Evolutionary conservation across 371 early-diverging fungal genomes (phyloP).

Genomic region (Mucor indicus): DNA sequence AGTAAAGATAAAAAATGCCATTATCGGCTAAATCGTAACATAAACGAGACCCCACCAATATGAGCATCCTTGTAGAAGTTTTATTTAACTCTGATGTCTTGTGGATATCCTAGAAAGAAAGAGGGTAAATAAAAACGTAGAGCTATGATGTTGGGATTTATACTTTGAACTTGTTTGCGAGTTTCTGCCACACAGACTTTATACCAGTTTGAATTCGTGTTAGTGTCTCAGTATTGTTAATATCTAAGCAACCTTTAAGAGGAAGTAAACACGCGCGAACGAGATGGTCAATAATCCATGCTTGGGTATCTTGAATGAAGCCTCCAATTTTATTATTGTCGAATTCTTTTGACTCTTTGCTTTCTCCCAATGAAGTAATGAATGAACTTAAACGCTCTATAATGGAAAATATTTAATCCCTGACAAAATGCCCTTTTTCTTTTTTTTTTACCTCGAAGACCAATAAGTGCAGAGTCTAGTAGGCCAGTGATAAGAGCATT

Average conservation of each 20-base stretch:
- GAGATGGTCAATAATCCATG: constrained; percentile 42
- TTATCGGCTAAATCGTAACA: constrained; percentile 49
- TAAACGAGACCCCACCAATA: constrained; percentile 44
- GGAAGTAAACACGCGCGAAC: constrained; percentile 29
- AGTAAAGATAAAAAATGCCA: constrained; percentile 39
- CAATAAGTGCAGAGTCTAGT: constrained; percentile 16
- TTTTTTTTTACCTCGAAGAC: constrained; percentile 18
- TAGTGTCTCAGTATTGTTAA: constrained; percentile 20
- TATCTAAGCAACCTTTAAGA: constrained; percentile 33
- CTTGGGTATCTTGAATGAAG: constrained; percentile 37
- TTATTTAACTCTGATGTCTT: constrained; percentile 2
- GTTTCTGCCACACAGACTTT: constrained; percentile 32
- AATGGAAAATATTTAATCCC: not conserved
- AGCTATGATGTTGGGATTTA: no score
- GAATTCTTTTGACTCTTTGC: not conserved
- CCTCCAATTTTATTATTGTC: constrained; percentile 14
- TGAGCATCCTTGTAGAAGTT: constrained; percentile 5
- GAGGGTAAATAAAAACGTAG: no score
- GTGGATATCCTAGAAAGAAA: constrained; percentile 3
- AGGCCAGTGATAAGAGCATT: constrained; percentile 14
- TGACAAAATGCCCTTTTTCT: not conserved
- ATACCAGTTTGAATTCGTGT: constrained; percentile 18
- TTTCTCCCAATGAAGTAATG: not conserved
- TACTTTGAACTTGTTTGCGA: constrained; percentile 38
- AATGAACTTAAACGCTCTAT: constrained; percentile 17